Conservation (phyloP, 345 rosid genomes). For the Arabis alpina region DNA sequence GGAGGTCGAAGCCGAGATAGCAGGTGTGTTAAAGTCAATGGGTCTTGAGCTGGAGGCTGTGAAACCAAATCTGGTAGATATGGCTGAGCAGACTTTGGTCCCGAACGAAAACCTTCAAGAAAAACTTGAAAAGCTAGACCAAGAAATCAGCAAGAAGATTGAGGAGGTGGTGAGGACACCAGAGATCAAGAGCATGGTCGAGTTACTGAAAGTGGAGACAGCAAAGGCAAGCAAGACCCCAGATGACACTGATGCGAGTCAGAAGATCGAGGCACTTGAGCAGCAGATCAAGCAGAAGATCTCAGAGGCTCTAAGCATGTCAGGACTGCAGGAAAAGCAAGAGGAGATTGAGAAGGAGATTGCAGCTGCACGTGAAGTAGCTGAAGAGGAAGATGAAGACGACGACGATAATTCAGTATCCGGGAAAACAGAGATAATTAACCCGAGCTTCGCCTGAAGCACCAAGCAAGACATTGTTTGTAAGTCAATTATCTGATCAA, state of each 20-base stretch:
- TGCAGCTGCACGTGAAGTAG: conserved; percentile 47
- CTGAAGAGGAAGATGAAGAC: conserved; percentile 45
- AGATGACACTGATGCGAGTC: conserved; percentile 44
- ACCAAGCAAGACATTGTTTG: conserved; percentile 24
- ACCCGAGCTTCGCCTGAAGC: conserved; percentile 51
- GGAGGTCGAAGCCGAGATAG: conserved; percentile 64
- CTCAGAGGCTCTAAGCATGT: conserved; percentile 53
- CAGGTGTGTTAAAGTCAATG: conserved; percentile 52
- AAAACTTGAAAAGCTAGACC: conserved; percentile 54
- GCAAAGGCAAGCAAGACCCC: conserved; percentile 62
- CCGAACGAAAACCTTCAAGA: conserved; percentile 44
- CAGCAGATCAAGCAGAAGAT: conserved; percentile 67
- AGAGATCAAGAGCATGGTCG: conserved; percentile 64
- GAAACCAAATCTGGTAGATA: conserved; percentile 44
- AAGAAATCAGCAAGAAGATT: conserved; percentile 60
- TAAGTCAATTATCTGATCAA: conserved; percentile 27
- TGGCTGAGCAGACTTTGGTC: conserved; percentile 42
- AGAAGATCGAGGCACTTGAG: conserved; percentile 61
- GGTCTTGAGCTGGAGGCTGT: conserved; percentile 62
- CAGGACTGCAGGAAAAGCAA: conserved; percentile 61
- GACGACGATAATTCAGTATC: conserved; percentile 35
- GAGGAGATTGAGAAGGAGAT: conserved; percentile 58
- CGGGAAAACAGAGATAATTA: conserved; percentile 49
- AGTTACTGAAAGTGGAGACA: conserved; percentile 64
- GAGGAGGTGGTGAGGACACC: conserved; percentile 55